phyloP scores from a whole-genome alignment of 495 filamentous ascomycete species.

The Lentithecium fluviatile region DNA sequence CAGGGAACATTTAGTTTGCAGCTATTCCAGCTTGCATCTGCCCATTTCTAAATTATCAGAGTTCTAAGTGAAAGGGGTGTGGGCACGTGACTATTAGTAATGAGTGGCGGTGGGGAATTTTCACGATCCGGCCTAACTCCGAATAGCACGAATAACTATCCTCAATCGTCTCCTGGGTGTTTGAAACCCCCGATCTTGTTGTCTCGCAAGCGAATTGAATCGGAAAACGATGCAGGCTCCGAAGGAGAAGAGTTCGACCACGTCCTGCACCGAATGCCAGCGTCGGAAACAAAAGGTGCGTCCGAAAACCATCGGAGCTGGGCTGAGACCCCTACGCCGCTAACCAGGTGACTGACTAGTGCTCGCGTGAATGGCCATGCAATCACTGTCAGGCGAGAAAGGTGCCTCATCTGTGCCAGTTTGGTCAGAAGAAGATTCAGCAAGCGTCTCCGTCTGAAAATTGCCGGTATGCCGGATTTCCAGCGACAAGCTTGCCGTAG shows the following conservation, averaged over 20 bases:
- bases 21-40: no score
- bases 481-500: not conserved
- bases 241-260: conserved; percentile 11
- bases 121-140: no score
- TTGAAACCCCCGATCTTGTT: no score
- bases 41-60: no score
- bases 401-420: conserved; percentile 46
- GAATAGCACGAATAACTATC: no score
- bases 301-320: not conserved
- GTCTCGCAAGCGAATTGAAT: no score
- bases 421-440: conserved; percentile 31
- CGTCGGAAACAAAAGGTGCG: conserved; percentile 48
- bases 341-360: conserved; percentile 35
- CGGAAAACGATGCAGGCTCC: conserved; percentile 3
- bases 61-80: no score
- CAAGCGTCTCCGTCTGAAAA: not conserved
- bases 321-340: no score
- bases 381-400: conserved; percentile 47
- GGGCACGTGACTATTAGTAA: no score
- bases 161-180: no score
- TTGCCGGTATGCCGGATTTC: not conserved
- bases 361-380: conserved; percentile 49
- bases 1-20: no score
- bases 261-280: conserved; percentile 45
- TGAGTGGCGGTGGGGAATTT: no score